phyloP scores from a whole-genome alignment of 2,329 filamentous ascomycete genomes.

The Trichothecium sympodiale region DNA sequence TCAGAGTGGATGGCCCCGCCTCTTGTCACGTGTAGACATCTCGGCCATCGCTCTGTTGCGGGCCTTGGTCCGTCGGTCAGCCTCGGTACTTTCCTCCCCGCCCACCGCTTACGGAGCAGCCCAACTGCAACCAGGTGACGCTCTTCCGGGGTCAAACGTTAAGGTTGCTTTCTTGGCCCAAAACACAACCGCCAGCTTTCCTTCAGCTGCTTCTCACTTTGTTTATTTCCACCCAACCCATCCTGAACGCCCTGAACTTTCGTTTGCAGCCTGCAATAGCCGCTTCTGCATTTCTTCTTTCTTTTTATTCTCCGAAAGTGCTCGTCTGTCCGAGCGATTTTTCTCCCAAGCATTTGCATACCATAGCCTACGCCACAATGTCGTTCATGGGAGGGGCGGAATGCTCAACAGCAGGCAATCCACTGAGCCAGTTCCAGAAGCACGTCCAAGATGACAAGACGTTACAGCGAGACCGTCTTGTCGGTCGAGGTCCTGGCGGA shows the following conservation, averaged over 20 bases:
- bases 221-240: too few relatives aligned
- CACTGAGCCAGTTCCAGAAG: constrained; percentile 94
- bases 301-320: background rate
- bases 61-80: background rate
- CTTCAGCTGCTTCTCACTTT: too few relatives aligned
- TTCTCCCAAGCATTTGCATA: background rate
- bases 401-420: constrained; percentile 93
- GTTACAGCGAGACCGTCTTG: constrained; percentile 79
- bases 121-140: too few relatives aligned
- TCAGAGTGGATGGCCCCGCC: background rate
- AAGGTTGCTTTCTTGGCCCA: too few relatives aligned
- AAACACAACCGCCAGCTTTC: too few relatives aligned
- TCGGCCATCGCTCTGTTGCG: background rate
- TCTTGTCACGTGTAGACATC: background rate
- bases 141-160: too few relatives aligned
- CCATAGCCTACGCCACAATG: constrained; percentile 42
- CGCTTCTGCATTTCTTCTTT: background rate
- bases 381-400: constrained; percentile 92
- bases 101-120: background rate
- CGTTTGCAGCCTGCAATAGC: too few relatives aligned
- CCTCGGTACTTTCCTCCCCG: constrained; percentile 3
- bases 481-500: constrained; percentile 60
- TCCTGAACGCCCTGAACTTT: too few relatives aligned
- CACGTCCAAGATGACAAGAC: constrained; percentile 95
- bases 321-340: constrained; percentile 1